Evolutionary conservation across 2,329 filamentous ascomycete genomes (phyloP).

Genomic region (Ceratocystis variospora): DNA sequence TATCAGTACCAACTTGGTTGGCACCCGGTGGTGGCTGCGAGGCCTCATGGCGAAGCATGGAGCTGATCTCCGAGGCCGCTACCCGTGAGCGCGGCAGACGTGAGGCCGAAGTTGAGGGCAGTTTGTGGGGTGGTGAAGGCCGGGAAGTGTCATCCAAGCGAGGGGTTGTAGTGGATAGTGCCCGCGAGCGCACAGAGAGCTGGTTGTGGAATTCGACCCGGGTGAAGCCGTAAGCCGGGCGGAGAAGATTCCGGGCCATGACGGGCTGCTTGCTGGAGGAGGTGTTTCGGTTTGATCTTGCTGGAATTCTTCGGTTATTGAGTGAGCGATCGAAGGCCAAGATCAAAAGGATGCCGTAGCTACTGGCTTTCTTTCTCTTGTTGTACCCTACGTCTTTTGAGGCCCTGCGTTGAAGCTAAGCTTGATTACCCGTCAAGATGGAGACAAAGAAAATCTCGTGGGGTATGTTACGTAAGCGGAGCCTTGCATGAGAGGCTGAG

Average conservation of each 20-base stretch:
- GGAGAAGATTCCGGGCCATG: slow-evolving; percentile 19
- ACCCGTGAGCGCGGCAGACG: slow-evolving; percentile 24
- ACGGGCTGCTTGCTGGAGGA: background rate
- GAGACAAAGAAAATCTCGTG: slow-evolving; percentile 15
- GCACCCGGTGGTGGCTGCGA: background rate
- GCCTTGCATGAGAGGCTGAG: slow-evolving; percentile 15
- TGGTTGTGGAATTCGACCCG: slow-evolving; percentile 7
- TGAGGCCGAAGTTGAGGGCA: slow-evolving; percentile 21
- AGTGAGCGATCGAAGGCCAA: background rate
- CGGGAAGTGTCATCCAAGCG: slow-evolving; percentile 22
- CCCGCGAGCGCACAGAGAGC: slow-evolving; percentile 8
- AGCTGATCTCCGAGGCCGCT: slow-evolving; percentile 27
- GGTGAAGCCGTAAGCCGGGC: slow-evolving; percentile 18
- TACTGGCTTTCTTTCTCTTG: background rate
- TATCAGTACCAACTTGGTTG: background rate
- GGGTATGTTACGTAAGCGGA: slow-evolving; percentile 16
- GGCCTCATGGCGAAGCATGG: slow-evolving; percentile 23
- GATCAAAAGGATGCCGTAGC: background rate
- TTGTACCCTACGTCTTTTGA: background rate
- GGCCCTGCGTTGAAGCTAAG: background rate
- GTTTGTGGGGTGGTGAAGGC: background rate
- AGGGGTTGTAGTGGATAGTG: slow-evolving; percentile 29
- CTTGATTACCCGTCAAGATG: background rate
- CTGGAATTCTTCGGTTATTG: background rate
- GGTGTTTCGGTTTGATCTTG: too few species aligned